Percentiles rank a stretch among this genome's conserved stretches.
These are phyloP conservation scores for Monosporascus sp. DNA, from an alignment of 2,329 filamentous ascomycete genomes.

Conservation along the genomic window DNA sequence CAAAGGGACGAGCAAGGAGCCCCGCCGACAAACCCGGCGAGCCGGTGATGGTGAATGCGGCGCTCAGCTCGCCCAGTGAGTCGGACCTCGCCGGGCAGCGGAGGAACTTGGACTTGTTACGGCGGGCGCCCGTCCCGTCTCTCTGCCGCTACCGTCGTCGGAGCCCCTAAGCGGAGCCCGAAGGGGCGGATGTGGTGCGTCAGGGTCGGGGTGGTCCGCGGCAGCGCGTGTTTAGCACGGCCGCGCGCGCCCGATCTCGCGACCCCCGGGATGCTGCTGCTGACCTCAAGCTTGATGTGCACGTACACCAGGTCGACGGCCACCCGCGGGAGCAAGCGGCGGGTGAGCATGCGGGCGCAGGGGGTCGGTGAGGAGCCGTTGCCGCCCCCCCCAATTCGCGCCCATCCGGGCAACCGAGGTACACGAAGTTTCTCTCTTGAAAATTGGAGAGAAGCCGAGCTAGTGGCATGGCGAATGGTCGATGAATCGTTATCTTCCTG, in stretches of 20 bases:
- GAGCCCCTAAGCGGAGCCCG: background rate
- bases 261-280: background rate
- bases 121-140: no score
- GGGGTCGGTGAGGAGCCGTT: background rate
- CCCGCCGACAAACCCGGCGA: no score
- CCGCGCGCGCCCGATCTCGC: no score
- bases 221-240: background rate
- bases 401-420: background rate
- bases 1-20: no score
- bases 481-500: no score
- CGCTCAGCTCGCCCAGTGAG: background rate
- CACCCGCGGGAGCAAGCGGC: conserved; percentile 1
- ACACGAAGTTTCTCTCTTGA: conserved; percentile 1
- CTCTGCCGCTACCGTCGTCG: no score
- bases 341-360: conserved; percentile 6
- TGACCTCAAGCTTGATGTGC: background rate
- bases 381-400: background rate
- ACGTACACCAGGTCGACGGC: conserved; percentile 1
- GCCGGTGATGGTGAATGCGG: no score
- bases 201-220: background rate
- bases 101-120: background rate
- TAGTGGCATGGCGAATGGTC: conserved; percentile 1
- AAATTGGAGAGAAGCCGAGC: conserved; percentile 1
- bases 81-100: background rate
- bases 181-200: conserved; percentile 1